These are phyloP conservation scores for Cytidiella melzeri DNA, from an alignment of 768 basidiomycete genomes.

Conservation along the genomic window DNA sequence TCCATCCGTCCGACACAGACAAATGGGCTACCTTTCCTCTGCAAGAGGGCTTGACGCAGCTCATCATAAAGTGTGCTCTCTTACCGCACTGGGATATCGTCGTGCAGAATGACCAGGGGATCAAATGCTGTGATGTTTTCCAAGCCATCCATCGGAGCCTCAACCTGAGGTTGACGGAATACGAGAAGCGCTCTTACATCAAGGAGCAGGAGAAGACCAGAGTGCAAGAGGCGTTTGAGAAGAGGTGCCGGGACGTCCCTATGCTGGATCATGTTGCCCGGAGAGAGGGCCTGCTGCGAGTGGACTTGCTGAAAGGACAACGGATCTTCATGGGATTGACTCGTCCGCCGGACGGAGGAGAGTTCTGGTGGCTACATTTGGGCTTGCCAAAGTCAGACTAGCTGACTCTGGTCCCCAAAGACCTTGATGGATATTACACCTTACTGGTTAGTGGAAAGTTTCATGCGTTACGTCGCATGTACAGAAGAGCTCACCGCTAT, in stretches of 20 bases:
- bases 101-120: slow-evolving; percentile 2
- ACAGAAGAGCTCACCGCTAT: not conserved
- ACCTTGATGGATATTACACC: not conserved
- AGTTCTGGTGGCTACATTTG: not conserved
- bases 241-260: slow-evolving; percentile 7
- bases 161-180: slow-evolving; percentile 1
- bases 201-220: not conserved
- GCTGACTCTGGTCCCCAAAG: not conserved
- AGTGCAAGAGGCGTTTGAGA: slow-evolving; percentile 1
- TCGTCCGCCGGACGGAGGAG: not conserved
- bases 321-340: slow-evolving; percentile 4
- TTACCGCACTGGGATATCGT: slow-evolving; percentile 9
- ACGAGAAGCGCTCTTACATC: not conserved
- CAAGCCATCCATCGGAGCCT: slow-evolving; percentile 5
- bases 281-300: slow-evolving; percentile 4
- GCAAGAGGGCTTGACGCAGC: not conserved
- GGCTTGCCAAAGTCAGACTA: not conserved
- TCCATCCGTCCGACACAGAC: not conserved
- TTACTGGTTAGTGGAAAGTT: not conserved
- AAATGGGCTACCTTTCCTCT: slow-evolving; percentile 2
- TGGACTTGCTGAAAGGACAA: slow-evolving; percentile 4
- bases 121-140: slow-evolving; percentile 7
- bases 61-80: slow-evolving; percentile 4
- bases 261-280: slow-evolving; percentile 1
- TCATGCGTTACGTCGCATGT: not conserved